Evolutionary conservation across 1,284 basidiomycete genomes (phyloP).

Genomic region (Rhodotorula sp.): DNA sequence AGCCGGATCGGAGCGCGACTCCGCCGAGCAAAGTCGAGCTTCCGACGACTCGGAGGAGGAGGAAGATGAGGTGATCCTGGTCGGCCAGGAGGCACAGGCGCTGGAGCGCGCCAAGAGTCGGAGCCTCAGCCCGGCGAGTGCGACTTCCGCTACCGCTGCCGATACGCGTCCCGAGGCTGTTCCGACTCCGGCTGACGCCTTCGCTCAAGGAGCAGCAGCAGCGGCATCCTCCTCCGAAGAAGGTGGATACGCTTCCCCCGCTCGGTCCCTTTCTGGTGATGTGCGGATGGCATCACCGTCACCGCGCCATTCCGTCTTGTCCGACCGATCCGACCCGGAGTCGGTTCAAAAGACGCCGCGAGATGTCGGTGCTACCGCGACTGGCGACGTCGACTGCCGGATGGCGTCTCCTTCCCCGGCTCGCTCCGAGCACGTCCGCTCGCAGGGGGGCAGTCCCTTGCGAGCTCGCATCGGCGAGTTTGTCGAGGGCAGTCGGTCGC

Average conservation of each 20-base stretch:
- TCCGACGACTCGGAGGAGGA: slow-evolving; percentile 9
- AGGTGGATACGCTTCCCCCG: no score
- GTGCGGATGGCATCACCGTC: no score
- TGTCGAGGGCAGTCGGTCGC: slow-evolving; percentile 12
- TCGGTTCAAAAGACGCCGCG: no score
- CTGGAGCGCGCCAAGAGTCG: slow-evolving; percentile 5
- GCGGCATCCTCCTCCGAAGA: no score
- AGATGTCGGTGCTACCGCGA: no score
- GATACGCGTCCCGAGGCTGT: no score
- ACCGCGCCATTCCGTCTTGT: no score
- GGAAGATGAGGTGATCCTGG: slow-evolving; percentile 2
- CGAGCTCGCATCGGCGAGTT: slow-evolving; percentile 8
- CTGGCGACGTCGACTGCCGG: slow-evolving; percentile 5
- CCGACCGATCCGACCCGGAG: no score
- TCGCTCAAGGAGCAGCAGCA: no score
- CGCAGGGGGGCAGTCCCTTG: not conserved
- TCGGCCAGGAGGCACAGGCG: not conserved
- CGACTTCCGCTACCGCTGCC: slow-evolving; percentile 3
- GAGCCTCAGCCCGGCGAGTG: not conserved
- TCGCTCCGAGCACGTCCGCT: not conserved
- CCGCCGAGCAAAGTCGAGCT: not conserved
- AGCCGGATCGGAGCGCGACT: not conserved
- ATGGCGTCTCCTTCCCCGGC: slow-evolving; percentile 12
- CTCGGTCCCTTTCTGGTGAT: no score
- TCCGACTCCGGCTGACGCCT: no score